Evolutionary conservation across 148 eudicot genomes (phyloP).

Genomic region (Vaccinium myrtillus): DNA sequence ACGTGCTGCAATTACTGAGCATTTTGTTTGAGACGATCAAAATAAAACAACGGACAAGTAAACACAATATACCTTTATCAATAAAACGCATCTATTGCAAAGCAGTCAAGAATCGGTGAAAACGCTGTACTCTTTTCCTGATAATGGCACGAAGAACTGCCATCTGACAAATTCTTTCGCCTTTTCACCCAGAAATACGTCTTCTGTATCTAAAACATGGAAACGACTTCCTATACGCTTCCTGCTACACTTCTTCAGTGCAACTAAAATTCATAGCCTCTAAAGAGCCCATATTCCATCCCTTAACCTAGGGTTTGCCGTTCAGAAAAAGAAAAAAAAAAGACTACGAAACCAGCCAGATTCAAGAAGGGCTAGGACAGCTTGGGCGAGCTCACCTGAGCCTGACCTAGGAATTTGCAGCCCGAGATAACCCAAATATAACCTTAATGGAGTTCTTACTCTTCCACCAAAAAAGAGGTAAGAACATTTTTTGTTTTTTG

Average conservation of each 20-base stretch:
- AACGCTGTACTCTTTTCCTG: conserved; percentile 42
- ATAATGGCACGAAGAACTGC: conserved; percentile 17
- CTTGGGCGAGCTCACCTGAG: not conserved
- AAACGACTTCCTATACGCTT: not conserved
- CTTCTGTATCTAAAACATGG: conserved; percentile 83
- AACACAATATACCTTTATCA: conserved; percentile 5
- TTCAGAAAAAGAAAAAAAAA: no score
- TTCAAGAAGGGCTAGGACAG: no score
- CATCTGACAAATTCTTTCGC: conserved; percentile 29
- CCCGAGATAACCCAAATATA: not conserved
- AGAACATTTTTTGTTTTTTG: not conserved
- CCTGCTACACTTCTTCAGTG: not conserved
- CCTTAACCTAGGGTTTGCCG: not conserved
- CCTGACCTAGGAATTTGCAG: not conserved
- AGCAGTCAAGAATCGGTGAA: conserved; percentile 43
- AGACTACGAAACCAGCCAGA: no score
- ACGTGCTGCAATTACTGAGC: not conserved
- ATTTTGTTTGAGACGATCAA: not conserved
- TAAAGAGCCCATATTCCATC: not conserved
- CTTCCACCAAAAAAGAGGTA: no score
- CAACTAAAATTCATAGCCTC: not conserved
- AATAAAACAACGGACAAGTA: not conserved
- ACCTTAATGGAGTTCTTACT: no score
- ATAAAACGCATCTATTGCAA: conserved; percentile 10
- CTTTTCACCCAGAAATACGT: conserved; percentile 52